These are phyloP conservation scores for Penicillium bialowiezense DNA, from an alignment of 495 filamentous ascomycete species.

Conservation along the genomic window DNA sequence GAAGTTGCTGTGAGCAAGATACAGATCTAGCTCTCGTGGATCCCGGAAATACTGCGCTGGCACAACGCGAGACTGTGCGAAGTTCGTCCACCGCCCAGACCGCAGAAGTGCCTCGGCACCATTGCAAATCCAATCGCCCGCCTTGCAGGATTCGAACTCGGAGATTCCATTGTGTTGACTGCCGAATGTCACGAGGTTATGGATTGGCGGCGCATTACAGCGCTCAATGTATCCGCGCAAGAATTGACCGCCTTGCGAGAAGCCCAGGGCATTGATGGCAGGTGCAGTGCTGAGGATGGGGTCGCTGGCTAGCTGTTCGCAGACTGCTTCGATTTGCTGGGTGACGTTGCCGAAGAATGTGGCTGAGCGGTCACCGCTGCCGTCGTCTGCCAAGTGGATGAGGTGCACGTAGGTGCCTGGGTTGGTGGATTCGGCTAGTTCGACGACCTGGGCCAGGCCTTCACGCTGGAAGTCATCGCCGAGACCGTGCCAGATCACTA, in stretches of 20 bases:
- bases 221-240: conserved; percentile 89
- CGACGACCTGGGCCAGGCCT: conserved; percentile 64
- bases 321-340: conserved; percentile 73
- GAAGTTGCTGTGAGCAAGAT: conserved; percentile 83
- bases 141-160: conserved; percentile 67
- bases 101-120: conserved; percentile 70
- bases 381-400: conserved; percentile 68
- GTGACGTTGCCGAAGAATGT: conserved; percentile 92
- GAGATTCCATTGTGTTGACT: conserved; percentile 91
- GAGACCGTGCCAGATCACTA: conserved; percentile 93
- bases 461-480: conserved; percentile 69
- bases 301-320: conserved; percentile 71
- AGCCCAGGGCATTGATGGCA: conserved; percentile 86
- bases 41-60: conserved; percentile 96
- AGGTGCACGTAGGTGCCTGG: conserved; percentile 83
- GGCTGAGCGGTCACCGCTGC: conserved; percentile 65
- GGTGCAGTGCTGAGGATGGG: conserved; percentile 77
- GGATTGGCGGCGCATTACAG: conserved; percentile 78
- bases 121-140: conserved; percentile 75
- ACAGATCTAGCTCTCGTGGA: conserved; percentile 63
- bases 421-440: conserved; percentile 66
- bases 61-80: conserved; percentile 75
- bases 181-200: conserved; percentile 86
- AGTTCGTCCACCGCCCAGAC: conserved; percentile 68
- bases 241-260: conserved; percentile 95